These are phyloP conservation scores for Eucalyptus microcorys DNA, from an alignment of 345 rosid species.

Conservation along the genomic window DNA sequence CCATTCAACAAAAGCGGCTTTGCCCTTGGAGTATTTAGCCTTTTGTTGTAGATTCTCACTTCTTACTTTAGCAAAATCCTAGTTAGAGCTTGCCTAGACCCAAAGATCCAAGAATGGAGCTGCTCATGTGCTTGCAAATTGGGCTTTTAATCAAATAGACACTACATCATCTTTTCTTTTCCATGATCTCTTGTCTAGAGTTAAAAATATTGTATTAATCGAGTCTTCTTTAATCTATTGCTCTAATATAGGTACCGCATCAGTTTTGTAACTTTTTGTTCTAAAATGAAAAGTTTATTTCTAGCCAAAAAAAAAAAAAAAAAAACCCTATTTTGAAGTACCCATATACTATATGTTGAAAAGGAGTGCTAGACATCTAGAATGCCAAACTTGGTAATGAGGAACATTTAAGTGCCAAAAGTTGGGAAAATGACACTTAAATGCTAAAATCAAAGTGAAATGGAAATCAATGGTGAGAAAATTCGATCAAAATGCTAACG, in stretches of 20 bases:
- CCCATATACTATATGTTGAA: neutral
- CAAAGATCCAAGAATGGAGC: neutral
- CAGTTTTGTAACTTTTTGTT: no score
- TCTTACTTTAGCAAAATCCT: neutral
- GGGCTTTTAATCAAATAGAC: neutral
- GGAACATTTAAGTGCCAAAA: no score
- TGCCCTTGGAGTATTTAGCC: neutral
- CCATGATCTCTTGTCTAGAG: neutral
- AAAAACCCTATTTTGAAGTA: neutral
- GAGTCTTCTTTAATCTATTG: neutral
- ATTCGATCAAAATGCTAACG: rapidly evolving
- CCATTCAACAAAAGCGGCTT: neutral
- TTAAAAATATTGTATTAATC: neutral
- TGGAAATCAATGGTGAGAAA: no score
- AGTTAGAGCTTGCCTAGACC: neutral
- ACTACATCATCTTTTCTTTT: no score
- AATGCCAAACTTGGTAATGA: no score
- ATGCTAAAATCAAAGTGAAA: no score
- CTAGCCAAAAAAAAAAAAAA: neutral
- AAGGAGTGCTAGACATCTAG: rapidly evolving
- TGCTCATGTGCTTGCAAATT: neutral
- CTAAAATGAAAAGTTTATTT: neutral
- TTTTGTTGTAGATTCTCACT: neutral
- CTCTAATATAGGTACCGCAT: neutral
- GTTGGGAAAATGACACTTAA: no score